A percentile compares a stretch with the other conserved stretches of the same genome.
phyloP scores from a whole-genome alignment of 176 grass and related monocot genomes.

The Thalia dealbata region DNA sequence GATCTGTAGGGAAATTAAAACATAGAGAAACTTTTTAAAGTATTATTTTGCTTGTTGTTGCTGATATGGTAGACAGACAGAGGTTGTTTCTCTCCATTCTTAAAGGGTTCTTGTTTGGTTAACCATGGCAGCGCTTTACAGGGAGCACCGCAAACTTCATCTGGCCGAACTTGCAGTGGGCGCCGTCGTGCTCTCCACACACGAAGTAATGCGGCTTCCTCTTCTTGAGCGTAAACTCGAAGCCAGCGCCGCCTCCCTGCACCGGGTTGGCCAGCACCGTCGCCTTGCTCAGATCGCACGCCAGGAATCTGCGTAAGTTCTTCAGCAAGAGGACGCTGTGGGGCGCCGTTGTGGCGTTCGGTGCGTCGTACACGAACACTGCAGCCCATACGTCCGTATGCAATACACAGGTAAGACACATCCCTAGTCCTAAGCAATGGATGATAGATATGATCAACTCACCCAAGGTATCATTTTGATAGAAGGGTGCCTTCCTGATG shows the following conservation, averaged over 20 bases:
- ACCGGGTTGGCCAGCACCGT: constrained; percentile 55
- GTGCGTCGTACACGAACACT: constrained; percentile 96
- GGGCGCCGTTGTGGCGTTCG: constrained; percentile 54
- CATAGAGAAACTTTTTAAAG: no score
- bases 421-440: no score
- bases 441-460: neutral
- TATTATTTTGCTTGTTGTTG: no score
- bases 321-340: constrained; percentile 82
- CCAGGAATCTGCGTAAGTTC: constrained; percentile 36
- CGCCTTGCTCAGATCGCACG: constrained; percentile 66
- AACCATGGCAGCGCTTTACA: constrained; percentile 23
- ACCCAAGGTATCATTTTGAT: constrained; percentile 66
- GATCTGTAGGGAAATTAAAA: no score
- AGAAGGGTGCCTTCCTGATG: constrained; percentile 62
- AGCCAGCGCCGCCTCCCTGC: constrained; percentile 61
- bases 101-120: neutral
- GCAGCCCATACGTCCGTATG: neutral
- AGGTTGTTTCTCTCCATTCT: no score
- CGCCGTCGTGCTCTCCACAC: constrained; percentile 59
- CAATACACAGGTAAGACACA: neutral
- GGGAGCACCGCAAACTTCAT: constrained; percentile 92
- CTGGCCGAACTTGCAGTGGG: constrained; percentile 61
- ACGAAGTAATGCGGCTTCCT: constrained; percentile 83
- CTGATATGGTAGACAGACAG: no score
- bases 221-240: constrained; percentile 58